Evolutionary conservation across 2,329 filamentous ascomycete species (phyloP).

Genomic region (Fusarium graminum): DNA sequence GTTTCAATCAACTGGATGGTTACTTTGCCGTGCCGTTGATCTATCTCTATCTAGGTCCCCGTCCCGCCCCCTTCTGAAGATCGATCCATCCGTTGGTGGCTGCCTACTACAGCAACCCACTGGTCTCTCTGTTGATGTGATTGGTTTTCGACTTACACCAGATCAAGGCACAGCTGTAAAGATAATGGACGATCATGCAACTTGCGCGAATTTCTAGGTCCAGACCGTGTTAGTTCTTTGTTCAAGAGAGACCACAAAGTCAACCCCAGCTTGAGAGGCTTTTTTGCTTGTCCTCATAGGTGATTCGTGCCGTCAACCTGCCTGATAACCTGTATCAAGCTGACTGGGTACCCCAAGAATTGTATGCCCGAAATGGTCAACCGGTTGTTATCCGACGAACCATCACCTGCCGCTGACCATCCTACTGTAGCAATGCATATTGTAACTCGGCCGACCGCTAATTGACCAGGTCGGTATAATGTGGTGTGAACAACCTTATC

Average conservation of each 20-base stretch:
- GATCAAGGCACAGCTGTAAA: slow-evolving; percentile 21
- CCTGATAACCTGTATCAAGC: slow-evolving; percentile 15
- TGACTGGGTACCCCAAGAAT: slow-evolving; percentile 17
- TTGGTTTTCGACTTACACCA: slow-evolving; percentile 37
- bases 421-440: slow-evolving; percentile 18
- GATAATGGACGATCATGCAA: neutral
- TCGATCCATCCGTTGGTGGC: slow-evolving; percentile 39
- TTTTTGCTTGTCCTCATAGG: neutral
- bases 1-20: slow-evolving; percentile 15
- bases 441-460: slow-evolving; percentile 25
- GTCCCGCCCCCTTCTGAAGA: slow-evolving; percentile 34
- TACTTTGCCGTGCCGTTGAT: slow-evolving; percentile 21
- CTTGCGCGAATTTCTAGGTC: slow-evolving; percentile 6
- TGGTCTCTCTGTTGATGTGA: slow-evolving; percentile 24
- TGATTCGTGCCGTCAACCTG: slow-evolving; percentile 4
- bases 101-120: slow-evolving; percentile 32
- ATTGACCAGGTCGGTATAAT: slow-evolving; percentile 14
- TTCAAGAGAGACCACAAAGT: neutral
- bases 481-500: slow-evolving; percentile 3
- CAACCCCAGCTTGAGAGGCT: neutral
- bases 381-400: slow-evolving; percentile 24
- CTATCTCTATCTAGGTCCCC: slow-evolving; percentile 31
- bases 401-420: slow-evolving; percentile 26
- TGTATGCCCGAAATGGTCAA: slow-evolving; percentile 12
- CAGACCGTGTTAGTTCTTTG: neutral